Conservation (phyloP, 1,284 basidiomycete species). For the Gomphus sp. region DNA sequence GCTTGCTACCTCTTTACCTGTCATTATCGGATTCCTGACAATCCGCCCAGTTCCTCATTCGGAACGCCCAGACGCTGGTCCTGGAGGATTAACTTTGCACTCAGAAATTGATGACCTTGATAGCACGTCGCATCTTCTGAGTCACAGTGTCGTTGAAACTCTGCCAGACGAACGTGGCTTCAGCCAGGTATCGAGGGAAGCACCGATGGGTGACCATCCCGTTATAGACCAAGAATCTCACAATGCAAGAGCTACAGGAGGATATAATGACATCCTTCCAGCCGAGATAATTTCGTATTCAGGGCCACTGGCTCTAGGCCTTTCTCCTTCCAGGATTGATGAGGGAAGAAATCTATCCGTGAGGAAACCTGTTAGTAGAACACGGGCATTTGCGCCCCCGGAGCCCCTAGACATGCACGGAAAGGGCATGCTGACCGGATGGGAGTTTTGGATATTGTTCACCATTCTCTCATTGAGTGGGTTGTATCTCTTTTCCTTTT, state of each 20-base stretch:
- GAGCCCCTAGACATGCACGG: constrained; percentile 34
- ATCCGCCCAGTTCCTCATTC: constrained; percentile 50
- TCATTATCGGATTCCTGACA: constrained; percentile 58
- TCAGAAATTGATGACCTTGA: background rate
- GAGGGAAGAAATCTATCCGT: background rate
- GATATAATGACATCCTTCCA: background rate
- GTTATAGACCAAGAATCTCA: background rate
- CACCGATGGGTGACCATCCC: background rate
- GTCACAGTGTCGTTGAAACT: background rate
- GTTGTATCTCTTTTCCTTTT: too few relatives aligned
- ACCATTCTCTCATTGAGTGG: constrained; percentile 58
- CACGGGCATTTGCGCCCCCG: background rate
- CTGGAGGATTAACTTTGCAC: background rate
- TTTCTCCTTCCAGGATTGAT: background rate
- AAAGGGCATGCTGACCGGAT: constrained; percentile 30
- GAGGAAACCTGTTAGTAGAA: background rate
- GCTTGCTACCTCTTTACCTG: constrained; percentile 59
- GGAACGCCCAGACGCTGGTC: constrained; percentile 13
- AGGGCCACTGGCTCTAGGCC: background rate
- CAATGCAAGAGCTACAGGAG: background rate
- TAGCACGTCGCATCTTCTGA: background rate
- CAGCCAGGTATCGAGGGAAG: background rate
- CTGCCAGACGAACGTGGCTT: background rate
- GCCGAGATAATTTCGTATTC: background rate
- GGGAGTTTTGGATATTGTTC: constrained; percentile 74